Evolutionary conservation across 2,329 filamentous ascomycete species (phyloP).

Genomic region (Cladosporium sp.): DNA sequence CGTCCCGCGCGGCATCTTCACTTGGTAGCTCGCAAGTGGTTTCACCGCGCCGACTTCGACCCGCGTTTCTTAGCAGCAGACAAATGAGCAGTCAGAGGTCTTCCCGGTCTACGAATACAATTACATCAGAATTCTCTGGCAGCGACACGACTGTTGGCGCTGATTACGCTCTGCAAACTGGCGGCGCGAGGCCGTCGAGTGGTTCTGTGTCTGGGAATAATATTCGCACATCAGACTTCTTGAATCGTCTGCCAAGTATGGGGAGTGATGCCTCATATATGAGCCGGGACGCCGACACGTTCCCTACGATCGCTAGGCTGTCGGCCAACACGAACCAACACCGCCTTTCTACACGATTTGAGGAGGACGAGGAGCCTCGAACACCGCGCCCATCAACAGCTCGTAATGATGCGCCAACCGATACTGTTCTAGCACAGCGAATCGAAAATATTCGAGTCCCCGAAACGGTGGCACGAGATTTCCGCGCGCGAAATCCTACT

Average conservation of each 20-base stretch:
- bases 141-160: slow-evolving; percentile 74
- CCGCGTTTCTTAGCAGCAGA: slow-evolving; percentile 57
- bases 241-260: slow-evolving; percentile 79
- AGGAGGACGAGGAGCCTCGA: slow-evolving; percentile 63
- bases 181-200: slow-evolving; percentile 57
- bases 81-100: slow-evolving; percentile 59
- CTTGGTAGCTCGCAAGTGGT: slow-evolving; percentile 3
- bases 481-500: slow-evolving; percentile 71
- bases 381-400: slow-evolving; percentile 65
- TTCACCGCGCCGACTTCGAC: slow-evolving; percentile 36
- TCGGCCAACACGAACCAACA: slow-evolving; percentile 28
- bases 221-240: slow-evolving; percentile 51
- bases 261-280: slow-evolving; percentile 81
- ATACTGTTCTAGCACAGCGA: slow-evolving; percentile 84
- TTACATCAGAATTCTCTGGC: slow-evolving; percentile 60
- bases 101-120: slow-evolving; percentile 58
- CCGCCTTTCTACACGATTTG: slow-evolving; percentile 17
- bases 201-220: slow-evolving; percentile 6
- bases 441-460: slow-evolving; percentile 89
- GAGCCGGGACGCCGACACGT: slow-evolving; percentile 23
- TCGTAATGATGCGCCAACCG: slow-evolving; percentile 60
- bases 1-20: slow-evolving; percentile 10
- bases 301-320: slow-evolving; percentile 39
- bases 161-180: slow-evolving; percentile 81
- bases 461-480: slow-evolving; percentile 82